phyloP scores from a whole-genome alignment of 2,329 filamentous ascomycete genomes.

The Tolypocladium pustulatum region DNA sequence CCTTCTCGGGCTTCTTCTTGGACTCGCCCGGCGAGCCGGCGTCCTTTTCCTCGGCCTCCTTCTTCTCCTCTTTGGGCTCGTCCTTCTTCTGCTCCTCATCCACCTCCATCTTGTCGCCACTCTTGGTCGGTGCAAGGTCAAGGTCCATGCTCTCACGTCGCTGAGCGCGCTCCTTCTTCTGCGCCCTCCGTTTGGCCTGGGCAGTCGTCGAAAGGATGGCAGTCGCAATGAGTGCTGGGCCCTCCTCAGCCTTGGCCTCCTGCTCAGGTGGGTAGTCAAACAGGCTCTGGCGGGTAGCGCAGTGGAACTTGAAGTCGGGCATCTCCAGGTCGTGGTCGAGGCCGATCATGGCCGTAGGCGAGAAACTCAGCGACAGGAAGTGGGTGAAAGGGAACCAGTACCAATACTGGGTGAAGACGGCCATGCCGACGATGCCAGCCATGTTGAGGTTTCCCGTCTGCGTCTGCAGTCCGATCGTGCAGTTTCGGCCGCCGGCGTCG shows the following conservation, averaged over 20 bases:
- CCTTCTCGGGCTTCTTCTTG: constrained; percentile 90
- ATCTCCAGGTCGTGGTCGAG: constrained; percentile 91
- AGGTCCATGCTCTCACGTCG: constrained; percentile 92
- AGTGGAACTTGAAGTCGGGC: constrained; percentile 90
- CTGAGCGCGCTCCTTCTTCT: constrained; percentile 87
- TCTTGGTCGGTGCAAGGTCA: constrained; percentile 55
- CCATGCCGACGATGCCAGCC: constrained; percentile 95
- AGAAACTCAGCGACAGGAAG: constrained; percentile 91
- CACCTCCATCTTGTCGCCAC: constrained; percentile 80
- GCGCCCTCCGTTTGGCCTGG: constrained; percentile 87
- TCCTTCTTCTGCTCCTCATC: constrained; percentile 53
- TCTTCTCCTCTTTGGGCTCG: constrained; percentile 52
- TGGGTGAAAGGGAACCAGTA: constrained; percentile 99
- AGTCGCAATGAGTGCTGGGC: constrained; percentile 86
- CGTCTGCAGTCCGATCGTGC: constrained; percentile 94
- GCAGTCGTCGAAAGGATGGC: constrained; percentile 94
- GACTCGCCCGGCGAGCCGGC: constrained; percentile 38
- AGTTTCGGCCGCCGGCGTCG: constrained; percentile 94
- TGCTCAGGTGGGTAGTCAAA: constrained; percentile 98
- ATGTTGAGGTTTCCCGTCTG: constrained; percentile 98
- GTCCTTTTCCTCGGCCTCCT: constrained; percentile 52
- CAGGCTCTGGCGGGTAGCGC: constrained; percentile 84
- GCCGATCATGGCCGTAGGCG: constrained; percentile 91
- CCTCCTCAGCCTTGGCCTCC: constrained; percentile 89
- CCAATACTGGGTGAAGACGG: constrained; percentile 98